Base-by-base conservation (phyloP, 2,329 filamentous ascomycete genomes). In the Aspergillus aculeatus region DNA sequence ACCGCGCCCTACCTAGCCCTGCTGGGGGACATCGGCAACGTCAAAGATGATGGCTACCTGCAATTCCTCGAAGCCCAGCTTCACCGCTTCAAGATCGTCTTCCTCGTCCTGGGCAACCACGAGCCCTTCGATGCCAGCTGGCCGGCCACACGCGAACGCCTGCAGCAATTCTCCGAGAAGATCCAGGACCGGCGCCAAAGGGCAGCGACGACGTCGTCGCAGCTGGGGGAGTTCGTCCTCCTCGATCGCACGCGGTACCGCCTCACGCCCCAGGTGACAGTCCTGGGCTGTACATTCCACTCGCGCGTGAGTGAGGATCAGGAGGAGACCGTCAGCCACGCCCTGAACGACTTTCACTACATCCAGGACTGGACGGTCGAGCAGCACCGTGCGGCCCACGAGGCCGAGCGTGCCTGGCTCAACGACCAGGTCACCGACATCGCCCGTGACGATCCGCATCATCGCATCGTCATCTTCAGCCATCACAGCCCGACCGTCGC, bases 51-150 rank as follows among this genome's bases (percentile, higher is more conserved):
- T 14, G 77, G 79, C 0, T 79, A 79, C 62, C 72, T 80, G 35
- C 56, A 35, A 1, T 87, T 86, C 64, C 68, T 86, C 10, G 73
- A 68, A 12, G 65, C 63, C 2, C 83, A 86, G 63, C 77, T 86
- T 2, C 32, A 44, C 1, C 71, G 78, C 6, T 87, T 86, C 64
- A 68, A 73, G 5, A 68, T 74, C 2, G 80, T 87, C 1, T 77
- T 87, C 47, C 76, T 85, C 31, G 74, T 86, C 0, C 69, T 80
- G 0, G 83, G 84, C 0, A 87, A 87, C 64, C 84, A 87, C 66
- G 84, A 87, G 66, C 75, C 83, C 0, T 85, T 82, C 62, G 66
- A 71, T 31, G 69, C 68, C 41, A 71, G 54, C 50, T 75, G 73
- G 71, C 19, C 31, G 2, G 62, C 67, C 2, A 68, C 64, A 6